Evolutionary conservation across 768 basidiomycete genomes (phyloP), one percentile per base, ranked within the genome.

Genomic region (Suillus cothurnatus): DNA sequence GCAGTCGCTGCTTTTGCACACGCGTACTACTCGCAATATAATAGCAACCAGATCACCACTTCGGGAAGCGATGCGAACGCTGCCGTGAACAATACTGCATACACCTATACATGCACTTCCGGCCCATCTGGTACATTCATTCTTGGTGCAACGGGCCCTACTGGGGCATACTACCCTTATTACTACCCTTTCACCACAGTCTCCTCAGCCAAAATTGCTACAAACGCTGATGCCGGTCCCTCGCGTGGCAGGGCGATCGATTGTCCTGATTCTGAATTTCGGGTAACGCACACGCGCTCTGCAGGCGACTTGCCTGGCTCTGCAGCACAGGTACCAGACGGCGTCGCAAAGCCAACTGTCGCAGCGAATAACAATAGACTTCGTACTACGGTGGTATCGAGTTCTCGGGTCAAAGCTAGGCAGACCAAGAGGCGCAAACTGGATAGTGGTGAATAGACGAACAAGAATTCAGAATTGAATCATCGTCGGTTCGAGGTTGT

Each of bases 361-460:
- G 11, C 63, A 19, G 23, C 60, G 6, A 11, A 14, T 2, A 19
- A 28, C 11, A 28, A 38, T 62, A 28, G 23, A 50, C 21, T 23
- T 19, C 9, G 52, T 3, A n/a, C 26, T 23, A n/a, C 14, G 26
- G 2, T 28, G 6, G 17, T 19, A 12, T 43, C 32, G 55, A 21
- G 26, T 28, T 58, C 57, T 58, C 38, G 19, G 36, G 38, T 41
- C 19, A 65, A 66, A 55, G 61, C 60, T 56, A 62, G 26, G 15
- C 47, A 17, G 17, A n/a, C n/a, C 39, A 76, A 63, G 62, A 74
- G 71, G 61, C 73, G 74, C 32, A 76, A 66, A 55, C 14, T 76
- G 61, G 64, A 59, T 5, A 68, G 64, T 3, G 62, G 61, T 21
- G 64, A 66, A 17, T 63, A 64, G 57, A 39, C 14, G 6, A 36